Evolutionary conservation across 768 basidiomycete species (phyloP), one percentile per base, ranked within the genome.

Genomic region (Sporobolomyces pararoseus): DNA sequence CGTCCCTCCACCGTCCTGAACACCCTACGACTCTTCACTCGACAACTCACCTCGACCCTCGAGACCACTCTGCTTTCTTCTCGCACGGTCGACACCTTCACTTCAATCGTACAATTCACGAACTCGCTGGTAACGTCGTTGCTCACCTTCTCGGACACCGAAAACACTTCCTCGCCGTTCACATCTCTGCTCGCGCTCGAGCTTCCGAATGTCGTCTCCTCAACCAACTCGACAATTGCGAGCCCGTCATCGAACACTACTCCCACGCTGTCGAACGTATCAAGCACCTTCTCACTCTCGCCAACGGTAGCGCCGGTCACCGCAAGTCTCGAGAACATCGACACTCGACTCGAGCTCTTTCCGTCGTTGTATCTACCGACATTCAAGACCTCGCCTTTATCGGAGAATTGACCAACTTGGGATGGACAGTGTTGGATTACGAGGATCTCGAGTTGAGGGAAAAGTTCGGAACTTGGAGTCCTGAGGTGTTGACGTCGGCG

Each of bases 11-110:
- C 55, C 72, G 66, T 19, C 66, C 72, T n/a, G 68, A 68, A 50
- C 64, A 66, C 51, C 61, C 67, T 17, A 69, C 72, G 47, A 62
- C 63, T 4, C 59, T 37, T 31, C 66, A 68, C 59, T 55, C 63
- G 31, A 65, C 63, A 19, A 62, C 68, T 27, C 72, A 73, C 68
- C 68, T 73, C 72, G 72, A 73, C 68, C 72, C 66, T 23, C 66
- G 66, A 29, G 72, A 73, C 37, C 72, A 73, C 61, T 66, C 72
- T 17, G 72, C 72, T 2, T 73, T 69, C 46, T 60, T 66, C 61
- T 59, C 55, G n/a, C 68, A 69, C 57, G 72, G 72, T 51, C 50
- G 57, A 39, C 63, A 64, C 60, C 65, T 73, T 23, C 63, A 64
- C 61, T 73, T 73, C 31, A 58, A 62, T n/a, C 65, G 64, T 32